Conservation (phyloP, 352 stramenopile genomes). For the Phytophthora fragariae region DNA sequence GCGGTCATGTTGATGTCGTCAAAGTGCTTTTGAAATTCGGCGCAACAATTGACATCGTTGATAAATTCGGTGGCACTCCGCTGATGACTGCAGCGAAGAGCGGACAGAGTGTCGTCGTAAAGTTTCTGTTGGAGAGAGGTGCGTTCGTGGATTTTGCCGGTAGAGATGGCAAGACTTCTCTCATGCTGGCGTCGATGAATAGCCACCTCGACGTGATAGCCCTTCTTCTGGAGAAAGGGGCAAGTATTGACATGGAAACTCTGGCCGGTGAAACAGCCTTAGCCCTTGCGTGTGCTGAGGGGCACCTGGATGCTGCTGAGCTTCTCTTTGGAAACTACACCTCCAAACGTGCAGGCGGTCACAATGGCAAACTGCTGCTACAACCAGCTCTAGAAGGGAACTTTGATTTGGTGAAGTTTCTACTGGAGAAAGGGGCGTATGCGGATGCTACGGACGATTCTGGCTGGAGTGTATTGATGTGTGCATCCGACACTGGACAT, state of each 20-base stretch:
- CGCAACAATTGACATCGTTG: neutral
- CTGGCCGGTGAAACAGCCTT: neutral
- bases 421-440: neutral
- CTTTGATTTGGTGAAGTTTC: neutral
- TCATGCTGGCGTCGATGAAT: neutral
- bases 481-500: neutral
- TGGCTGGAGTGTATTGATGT: slow-evolving; percentile 2
- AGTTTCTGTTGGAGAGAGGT: neutral
- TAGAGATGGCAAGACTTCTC: neutral
- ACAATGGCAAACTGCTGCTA: neutral
- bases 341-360: neutral
- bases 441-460: neutral
- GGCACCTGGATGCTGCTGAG: neutral
- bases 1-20: neutral
- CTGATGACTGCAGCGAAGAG: neutral
- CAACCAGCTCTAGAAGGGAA: neutral
- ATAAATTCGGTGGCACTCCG: neutral
- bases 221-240: neutral
- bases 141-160: neutral
- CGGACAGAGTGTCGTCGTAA: neutral
- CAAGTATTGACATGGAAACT: neutral
- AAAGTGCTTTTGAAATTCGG: slow-evolving; percentile 1
- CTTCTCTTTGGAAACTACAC: neutral
- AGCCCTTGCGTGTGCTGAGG: neutral
- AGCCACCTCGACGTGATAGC: neutral